phyloP scores from a whole-genome alignment of 2,329 filamentous ascomycete species.

The Colletotrichum karsti region DNA sequence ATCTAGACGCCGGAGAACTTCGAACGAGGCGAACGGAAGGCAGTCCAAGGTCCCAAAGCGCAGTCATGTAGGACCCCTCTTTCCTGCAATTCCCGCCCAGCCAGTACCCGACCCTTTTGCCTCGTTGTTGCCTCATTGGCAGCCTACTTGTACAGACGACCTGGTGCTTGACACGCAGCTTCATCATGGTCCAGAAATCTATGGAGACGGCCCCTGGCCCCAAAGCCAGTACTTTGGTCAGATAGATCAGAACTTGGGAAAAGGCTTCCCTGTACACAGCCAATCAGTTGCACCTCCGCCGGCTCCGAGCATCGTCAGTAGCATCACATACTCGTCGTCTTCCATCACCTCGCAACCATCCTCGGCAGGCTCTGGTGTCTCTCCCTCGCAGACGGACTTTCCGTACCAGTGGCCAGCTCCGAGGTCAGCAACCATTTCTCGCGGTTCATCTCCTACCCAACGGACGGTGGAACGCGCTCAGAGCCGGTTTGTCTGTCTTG shows the following conservation, averaged over 20 bases:
- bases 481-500: conserved; percentile 36
- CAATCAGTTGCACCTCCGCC: background rate
- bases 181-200: conserved; percentile 4
- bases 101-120: background rate
- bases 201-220: conserved; percentile 8
- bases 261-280: background rate
- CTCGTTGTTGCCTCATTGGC: conserved; percentile 15
- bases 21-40: background rate
- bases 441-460: conserved; percentile 35
- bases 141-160: conserved; percentile 2
- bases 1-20: background rate
- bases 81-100: background rate
- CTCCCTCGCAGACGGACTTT: conserved; percentile 39
- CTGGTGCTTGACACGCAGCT: background rate
- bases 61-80: background rate
- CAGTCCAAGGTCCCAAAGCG: background rate
- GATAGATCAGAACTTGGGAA: background rate
- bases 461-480: conserved; percentile 13
- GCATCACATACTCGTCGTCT: conserved; percentile 33
- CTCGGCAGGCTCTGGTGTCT: conserved; percentile 39
- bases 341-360: conserved; percentile 33
- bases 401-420: conserved; percentile 32
- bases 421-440: conserved; percentile 24
- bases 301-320: conserved; percentile 37
- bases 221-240: conserved; percentile 1